Evolutionary conservation across 208 protist species (phyloP), one percentile per base, ranked within the genome.

Genomic region (Leishmania major): DNA sequence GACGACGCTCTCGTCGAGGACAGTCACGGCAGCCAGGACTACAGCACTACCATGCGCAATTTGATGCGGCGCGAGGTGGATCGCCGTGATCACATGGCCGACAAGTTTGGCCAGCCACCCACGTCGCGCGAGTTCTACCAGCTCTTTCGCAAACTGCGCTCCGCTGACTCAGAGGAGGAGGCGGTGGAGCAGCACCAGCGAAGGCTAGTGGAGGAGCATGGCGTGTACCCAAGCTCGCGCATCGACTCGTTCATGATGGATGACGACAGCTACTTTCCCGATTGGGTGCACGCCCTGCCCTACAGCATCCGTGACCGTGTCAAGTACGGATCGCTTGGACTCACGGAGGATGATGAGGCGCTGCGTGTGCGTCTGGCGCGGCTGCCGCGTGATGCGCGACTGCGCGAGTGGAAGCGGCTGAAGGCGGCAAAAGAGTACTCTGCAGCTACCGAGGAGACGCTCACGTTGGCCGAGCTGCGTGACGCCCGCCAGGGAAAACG

Each of bases 161-260:
- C 82, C 28, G 77, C 64, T 40, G 93, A 95, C 78, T 85, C 92
- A 15, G 93, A 93, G 31, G 85, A 91, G 31, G 90, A 92, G 74
- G 71, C 67, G 4, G 88, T 97, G 67, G 89, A 92, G 75, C 51
- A 57, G 60, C 83, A 96, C 78, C 93, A 97, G 62, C 78, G 71
- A 19, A 88, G 93, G 28, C 87, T 98, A 2, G 90, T 92, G 5
- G 93, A 96, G 57, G 93, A 97, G 77, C 87, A 91, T 76, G 95
- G 93, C 40, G 81, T 98, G 64, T 96, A 95, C 78, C 91, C 95
- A 31, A 85, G 81, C 1, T 80, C 87, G 17, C 90, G 95, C 15
- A 89, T 98, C 28, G 95, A 98, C 81, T 91, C 95, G 2, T 98
- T 92, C 80, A 97, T 98, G 93, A 83, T 98, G 35, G 92, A 95